Evolutionary conservation across 2,329 filamentous ascomycete species (phyloP).

Genomic region (Neofusicoccum ribis): DNA sequence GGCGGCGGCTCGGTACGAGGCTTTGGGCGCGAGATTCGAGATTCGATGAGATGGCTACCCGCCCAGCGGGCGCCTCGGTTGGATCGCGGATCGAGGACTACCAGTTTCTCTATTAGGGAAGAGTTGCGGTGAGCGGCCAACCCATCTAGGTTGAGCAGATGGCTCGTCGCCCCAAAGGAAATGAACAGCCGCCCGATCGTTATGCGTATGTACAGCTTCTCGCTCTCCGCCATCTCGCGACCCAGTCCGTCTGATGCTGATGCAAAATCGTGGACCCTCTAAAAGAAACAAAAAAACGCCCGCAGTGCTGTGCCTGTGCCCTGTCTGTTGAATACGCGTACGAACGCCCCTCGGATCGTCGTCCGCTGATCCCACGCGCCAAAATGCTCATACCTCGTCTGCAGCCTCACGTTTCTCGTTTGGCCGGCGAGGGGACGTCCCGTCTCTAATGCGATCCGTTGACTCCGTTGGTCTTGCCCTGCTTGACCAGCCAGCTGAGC

Average conservation of each 20-base stretch:
- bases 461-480: slow-evolving; percentile 36
- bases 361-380: background rate
- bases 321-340: slow-evolving; percentile 12
- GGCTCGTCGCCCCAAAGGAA: background rate
- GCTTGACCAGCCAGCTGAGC: slow-evolving; percentile 85
- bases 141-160: slow-evolving; percentile 19
- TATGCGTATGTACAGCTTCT: background rate
- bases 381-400: background rate
- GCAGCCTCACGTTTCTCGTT: background rate
- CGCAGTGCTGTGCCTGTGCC: background rate
- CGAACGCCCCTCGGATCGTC: slow-evolving; percentile 2
- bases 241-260: background rate
- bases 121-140: background rate
- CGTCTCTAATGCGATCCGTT: slow-evolving; percentile 4
- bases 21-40: background rate
- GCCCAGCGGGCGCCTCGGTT: background rate
- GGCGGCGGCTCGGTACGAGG: slow-evolving; percentile 2
- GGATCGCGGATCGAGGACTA: background rate
- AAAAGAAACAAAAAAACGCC: background rate
- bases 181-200: background rate
- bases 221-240: background rate
- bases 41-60: background rate
- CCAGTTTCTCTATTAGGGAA: background rate
- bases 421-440: no score
- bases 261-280: background rate